phyloP scores from a whole-genome alignment of 768 basidiomycete genomes.

The Tricholoma sp. region DNA sequence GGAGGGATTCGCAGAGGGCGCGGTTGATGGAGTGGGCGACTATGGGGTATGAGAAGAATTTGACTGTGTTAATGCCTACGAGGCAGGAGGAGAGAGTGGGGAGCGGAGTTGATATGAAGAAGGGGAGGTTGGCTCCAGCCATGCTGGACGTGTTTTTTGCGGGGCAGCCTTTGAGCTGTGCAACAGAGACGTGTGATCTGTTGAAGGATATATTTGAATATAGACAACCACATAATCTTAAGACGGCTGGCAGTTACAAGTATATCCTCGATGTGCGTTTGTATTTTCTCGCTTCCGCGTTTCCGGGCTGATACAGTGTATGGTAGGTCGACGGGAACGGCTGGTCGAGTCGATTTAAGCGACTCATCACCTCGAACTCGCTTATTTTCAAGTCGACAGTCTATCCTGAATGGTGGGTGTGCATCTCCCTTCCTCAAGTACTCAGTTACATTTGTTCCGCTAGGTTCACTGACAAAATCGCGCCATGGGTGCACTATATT shows the following conservation, averaged over 20 bases:
- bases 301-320: background rate
- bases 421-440: background rate
- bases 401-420: conserved; percentile 57
- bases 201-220: conserved; percentile 45
- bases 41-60: conserved; percentile 19
- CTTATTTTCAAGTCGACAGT: conserved; percentile 60
- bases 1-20: conserved; percentile 42
- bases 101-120: conserved; percentile 20
- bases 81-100: conserved; percentile 27
- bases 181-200: conserved; percentile 33
- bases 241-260: conserved; percentile 47
- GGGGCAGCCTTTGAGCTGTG: conserved; percentile 36
- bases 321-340: conserved; percentile 51
- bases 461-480: conserved; percentile 49
- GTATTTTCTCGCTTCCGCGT: conserved; percentile 10
- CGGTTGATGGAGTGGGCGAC: conserved; percentile 35
- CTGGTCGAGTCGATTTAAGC: conserved; percentile 61
- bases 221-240: conserved; percentile 31
- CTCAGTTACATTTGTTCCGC: background rate
- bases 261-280: conserved; percentile 51
- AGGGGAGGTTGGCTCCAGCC: conserved; percentile 34
- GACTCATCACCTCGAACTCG: conserved; percentile 53
- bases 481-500: conserved; percentile 70
- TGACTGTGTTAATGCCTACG: conserved; percentile 29
- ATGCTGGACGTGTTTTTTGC: conserved; percentile 55